A percentile compares a stretch with the other conserved stretches of the same genome.
Evolutionary conservation across 2,329 filamentous ascomycete species (phyloP).

Genomic region (Biscogniauxia marginata): DNA sequence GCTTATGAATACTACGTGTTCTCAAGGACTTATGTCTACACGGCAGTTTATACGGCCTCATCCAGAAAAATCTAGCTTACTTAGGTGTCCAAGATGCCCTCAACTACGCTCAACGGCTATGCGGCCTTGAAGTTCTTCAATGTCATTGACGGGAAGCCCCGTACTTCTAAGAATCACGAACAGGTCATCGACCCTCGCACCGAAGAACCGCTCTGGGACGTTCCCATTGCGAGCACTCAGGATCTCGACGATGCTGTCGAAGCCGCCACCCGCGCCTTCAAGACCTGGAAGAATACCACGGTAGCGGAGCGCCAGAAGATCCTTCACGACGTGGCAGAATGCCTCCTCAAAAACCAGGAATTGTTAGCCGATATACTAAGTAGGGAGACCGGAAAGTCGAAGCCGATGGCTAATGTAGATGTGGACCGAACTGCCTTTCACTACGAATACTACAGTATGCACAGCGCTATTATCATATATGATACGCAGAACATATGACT

Average conservation of each 20-base stretch:
- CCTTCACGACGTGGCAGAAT: slow-evolving; percentile 40
- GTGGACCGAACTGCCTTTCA: slow-evolving; percentile 38
- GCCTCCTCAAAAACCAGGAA: slow-evolving; percentile 39
- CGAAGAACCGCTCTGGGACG: slow-evolving; percentile 43
- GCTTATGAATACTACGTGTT: not conserved
- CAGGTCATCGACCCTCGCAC: slow-evolving; percentile 45
- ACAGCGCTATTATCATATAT: not conserved
- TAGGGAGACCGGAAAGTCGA: slow-evolving; percentile 53
- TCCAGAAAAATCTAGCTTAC: not conserved
- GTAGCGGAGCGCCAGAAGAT: slow-evolving; percentile 41
- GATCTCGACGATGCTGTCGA: slow-evolving; percentile 42
- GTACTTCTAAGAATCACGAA: slow-evolving; percentile 33
- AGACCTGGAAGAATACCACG: slow-evolving; percentile 45
- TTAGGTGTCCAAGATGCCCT: slow-evolving; percentile 9
- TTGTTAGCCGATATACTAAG: slow-evolving; percentile 45
- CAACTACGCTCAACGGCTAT: slow-evolving; percentile 14
- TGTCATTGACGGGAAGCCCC: slow-evolving; percentile 43
- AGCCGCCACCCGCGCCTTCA: slow-evolving; percentile 45
- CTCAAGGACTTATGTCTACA: not conserved
- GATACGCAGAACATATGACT: no score
- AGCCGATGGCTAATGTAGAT: slow-evolving; percentile 38
- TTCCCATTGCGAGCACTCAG: slow-evolving; percentile 44
- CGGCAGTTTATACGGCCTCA: not conserved
- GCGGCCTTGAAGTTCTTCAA: slow-evolving; percentile 39
- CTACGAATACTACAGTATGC: slow-evolving; percentile 37